Evolutionary conservation across 768 basidiomycete genomes (phyloP).

Genomic region (Stropharia rugosoannulata): DNA sequence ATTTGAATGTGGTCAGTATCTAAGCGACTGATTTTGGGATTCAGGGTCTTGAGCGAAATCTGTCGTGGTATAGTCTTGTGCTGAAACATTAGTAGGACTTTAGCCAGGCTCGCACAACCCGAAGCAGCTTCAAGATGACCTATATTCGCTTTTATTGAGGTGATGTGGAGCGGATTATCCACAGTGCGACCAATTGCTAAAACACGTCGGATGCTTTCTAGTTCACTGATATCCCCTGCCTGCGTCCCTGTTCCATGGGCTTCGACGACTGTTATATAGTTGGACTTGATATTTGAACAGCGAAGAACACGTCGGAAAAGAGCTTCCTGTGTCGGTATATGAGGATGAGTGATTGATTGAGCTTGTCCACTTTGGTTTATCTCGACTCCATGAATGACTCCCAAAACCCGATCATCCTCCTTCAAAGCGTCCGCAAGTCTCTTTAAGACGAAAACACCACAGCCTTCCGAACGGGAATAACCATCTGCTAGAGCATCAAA

Average conservation of each 20-base stretch:
- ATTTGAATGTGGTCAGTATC: slow-evolving; percentile 50
- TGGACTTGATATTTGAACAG: slow-evolving; percentile 41
- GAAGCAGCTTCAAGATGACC: slow-evolving; percentile 79
- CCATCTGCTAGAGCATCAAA: slow-evolving; percentile 76
- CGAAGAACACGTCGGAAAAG: slow-evolving; percentile 53
- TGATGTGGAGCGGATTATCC: slow-evolving; percentile 58
- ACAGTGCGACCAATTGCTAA: slow-evolving; percentile 41
- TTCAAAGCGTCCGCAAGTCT: slow-evolving; percentile 62
- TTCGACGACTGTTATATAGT: slow-evolving; percentile 61
- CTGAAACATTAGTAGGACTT: slow-evolving; percentile 67
- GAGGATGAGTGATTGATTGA: slow-evolving; percentile 72
- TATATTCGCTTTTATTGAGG: slow-evolving; percentile 72
- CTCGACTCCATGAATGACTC: slow-evolving; percentile 67
- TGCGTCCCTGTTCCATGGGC: slow-evolving; percentile 77
- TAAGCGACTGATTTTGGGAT: slow-evolving; percentile 53
- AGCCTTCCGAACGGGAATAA: slow-evolving; percentile 71
- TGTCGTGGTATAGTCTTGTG: slow-evolving; percentile 56
- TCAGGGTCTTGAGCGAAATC: slow-evolving; percentile 56
- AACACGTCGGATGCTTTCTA: slow-evolving; percentile 59
- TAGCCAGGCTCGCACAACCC: slow-evolving; percentile 69
- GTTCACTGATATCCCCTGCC: slow-evolving; percentile 66
- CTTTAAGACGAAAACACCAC: slow-evolving; percentile 70
- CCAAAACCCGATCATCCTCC: slow-evolving; percentile 68
- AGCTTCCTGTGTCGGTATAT: slow-evolving; percentile 54
- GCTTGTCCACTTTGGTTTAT: slow-evolving; percentile 71